phyloP scores from a whole-genome alignment of 495 filamentous ascomycete species.

The Penicillium diatomitis region DNA sequence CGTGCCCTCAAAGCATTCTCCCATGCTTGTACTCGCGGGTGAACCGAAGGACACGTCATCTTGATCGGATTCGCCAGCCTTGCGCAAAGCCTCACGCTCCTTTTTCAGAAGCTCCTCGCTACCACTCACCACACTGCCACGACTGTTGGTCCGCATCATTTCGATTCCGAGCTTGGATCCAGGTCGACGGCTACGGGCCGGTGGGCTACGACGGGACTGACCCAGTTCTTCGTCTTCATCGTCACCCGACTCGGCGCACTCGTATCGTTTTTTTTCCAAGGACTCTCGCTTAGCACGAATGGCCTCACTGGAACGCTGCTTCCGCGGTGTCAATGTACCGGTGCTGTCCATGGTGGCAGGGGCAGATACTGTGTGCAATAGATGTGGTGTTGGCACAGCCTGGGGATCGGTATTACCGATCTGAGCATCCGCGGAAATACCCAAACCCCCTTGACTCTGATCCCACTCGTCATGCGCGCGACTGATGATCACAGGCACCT shows the following conservation, averaged over 20 bases:
- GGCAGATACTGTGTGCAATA: slow-evolving; percentile 58
- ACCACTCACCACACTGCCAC: slow-evolving; percentile 65
- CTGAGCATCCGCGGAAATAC: slow-evolving; percentile 51
- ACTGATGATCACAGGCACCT: slow-evolving; percentile 66
- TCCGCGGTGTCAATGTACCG: slow-evolving; percentile 42
- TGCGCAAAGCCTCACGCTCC: slow-evolving; percentile 26
- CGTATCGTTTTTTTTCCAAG: slow-evolving; percentile 63
- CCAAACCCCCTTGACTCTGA: slow-evolving; percentile 53
- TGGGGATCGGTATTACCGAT: slow-evolving; percentile 20
- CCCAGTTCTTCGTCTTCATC: slow-evolving; percentile 90
- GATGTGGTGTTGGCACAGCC: slow-evolving; percentile 36
- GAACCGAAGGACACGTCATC: slow-evolving; percentile 19
- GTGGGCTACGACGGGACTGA: slow-evolving; percentile 50
- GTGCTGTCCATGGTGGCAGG: slow-evolving; percentile 51
- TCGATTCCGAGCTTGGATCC: slow-evolving; percentile 82
- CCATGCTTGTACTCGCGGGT: slow-evolving; percentile 20
- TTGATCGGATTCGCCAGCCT: slow-evolving; percentile 13
- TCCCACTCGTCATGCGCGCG: slow-evolving; percentile 67
- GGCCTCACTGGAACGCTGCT: slow-evolving; percentile 68
- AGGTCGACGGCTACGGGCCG: slow-evolving; percentile 37
- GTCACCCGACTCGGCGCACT: slow-evolving; percentile 79
- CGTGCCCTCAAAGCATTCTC: slow-evolving; percentile 28
- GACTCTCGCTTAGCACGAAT: slow-evolving; percentile 68
- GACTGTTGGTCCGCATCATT: slow-evolving; percentile 93
- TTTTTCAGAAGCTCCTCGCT: slow-evolving; percentile 36